Percentiles rank a stretch among this genome's conserved stretches.
phyloP scores from a whole-genome alignment of 106 monocot species.

The Triglochin maritima region DNA sequence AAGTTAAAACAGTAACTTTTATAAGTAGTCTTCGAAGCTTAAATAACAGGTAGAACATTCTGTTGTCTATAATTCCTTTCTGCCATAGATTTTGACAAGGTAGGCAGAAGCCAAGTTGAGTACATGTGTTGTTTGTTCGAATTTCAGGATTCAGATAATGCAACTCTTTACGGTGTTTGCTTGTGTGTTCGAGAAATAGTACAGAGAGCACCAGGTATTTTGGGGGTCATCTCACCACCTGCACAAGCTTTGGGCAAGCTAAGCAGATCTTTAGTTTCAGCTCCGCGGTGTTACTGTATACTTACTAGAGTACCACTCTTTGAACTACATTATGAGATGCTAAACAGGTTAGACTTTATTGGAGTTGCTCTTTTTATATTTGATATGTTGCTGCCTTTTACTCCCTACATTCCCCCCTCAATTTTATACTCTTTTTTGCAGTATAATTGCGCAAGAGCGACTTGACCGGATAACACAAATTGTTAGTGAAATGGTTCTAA shows the following conservation, averaged over 20 bases:
- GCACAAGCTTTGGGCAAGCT: constrained; percentile 29
- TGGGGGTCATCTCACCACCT: constrained; percentile 53
- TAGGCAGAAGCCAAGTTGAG: too few relatives aligned
- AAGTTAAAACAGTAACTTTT: too few relatives aligned
- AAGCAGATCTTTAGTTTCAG: constrained; percentile 79
- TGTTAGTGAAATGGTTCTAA: constrained; percentile 61
- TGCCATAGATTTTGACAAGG: too few relatives aligned
- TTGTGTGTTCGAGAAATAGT: constrained; percentile 86
- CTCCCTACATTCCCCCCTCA: too few relatives aligned
- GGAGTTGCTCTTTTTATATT: not conserved
- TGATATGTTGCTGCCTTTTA: not conserved
- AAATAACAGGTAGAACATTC: too few relatives aligned
- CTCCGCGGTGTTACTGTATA: constrained; percentile 93
- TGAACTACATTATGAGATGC: constrained; percentile 97
- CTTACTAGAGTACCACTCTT: constrained; percentile 95
- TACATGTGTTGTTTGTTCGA: too few relatives aligned
- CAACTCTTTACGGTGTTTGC: constrained; percentile 89
- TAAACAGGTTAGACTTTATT: constrained; percentile 63
- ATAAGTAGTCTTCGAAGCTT: too few relatives aligned
- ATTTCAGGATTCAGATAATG: constrained; percentile 63
- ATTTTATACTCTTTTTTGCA: constrained; percentile 15
- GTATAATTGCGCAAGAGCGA: constrained; percentile 88
- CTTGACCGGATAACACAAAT: constrained; percentile 86
- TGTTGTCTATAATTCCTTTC: too few relatives aligned
- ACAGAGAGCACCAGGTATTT: constrained; percentile 81